Conservation (phyloP, 768 basidiomycete genomes). For the Podaxis sp. region DNA sequence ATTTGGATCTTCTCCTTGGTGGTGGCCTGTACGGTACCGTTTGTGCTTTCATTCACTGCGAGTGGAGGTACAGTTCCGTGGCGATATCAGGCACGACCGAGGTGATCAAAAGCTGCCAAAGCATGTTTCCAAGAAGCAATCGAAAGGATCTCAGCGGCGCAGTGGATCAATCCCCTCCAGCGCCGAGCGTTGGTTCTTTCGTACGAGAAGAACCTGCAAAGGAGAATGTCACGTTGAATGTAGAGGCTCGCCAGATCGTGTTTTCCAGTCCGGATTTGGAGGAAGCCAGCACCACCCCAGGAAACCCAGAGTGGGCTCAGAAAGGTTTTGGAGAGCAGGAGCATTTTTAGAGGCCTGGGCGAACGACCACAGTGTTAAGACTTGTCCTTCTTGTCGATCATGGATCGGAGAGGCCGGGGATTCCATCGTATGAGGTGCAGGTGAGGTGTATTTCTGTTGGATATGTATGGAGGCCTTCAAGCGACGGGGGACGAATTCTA, state of each 20-base stretch:
- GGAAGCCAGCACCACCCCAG: constrained; percentile 47
- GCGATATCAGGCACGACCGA: constrained; percentile 44
- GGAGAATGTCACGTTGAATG: constrained; percentile 49
- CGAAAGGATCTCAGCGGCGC: constrained; percentile 42
- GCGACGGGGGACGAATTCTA: constrained; percentile 13
- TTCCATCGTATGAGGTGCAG: constrained; percentile 54
- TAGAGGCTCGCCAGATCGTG: constrained; percentile 32
- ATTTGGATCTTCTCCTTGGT: constrained; percentile 31
- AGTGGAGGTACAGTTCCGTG: constrained; percentile 44
- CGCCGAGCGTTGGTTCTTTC: constrained; percentile 47
- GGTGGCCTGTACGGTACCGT: constrained; percentile 31
- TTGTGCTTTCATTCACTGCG: constrained; percentile 42
- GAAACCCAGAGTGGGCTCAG: constrained; percentile 32
- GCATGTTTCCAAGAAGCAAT: constrained; percentile 47
- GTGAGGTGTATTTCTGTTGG: constrained; percentile 41
- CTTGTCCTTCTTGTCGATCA: constrained; percentile 45
- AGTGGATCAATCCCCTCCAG: constrained; percentile 39
- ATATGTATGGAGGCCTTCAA: constrained; percentile 19
- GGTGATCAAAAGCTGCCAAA: constrained; percentile 39
- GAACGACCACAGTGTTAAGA: constrained; percentile 35
- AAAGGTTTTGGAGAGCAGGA: constrained; percentile 42
- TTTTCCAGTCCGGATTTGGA: constrained; percentile 57
- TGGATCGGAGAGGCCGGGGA: constrained; percentile 51
- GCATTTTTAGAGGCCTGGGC: constrained; percentile 40
- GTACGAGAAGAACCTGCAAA: constrained; percentile 46